Evolutionary conservation across 78 protist species (phyloP), one percentile per base, ranked within the genome.

Genomic region (Goniomonas avonlea): DNA sequence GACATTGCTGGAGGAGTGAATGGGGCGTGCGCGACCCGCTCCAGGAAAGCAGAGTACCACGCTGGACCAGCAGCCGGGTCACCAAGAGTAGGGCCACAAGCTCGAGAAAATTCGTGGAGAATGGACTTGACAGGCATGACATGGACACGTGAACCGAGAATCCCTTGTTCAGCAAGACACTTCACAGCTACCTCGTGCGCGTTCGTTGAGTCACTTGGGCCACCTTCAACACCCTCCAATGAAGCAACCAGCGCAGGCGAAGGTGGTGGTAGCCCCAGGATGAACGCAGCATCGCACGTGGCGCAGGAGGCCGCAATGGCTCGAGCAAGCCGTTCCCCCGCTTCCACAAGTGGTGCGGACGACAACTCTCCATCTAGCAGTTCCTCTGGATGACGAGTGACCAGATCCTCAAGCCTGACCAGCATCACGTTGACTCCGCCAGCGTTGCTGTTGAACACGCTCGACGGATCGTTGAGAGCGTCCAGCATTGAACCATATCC

Each of bases 21-120:
- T 35, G 73, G 73, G 23, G 73, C 47, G 32, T 65, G 73, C 73
- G 73, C 73, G 8, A 65, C 45, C 25, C 27, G 50, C 34, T 65
- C 73, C 55, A 65, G 73, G 32, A 65, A 65, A 18, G 50, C 55
- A 31, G 50, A 37, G 50, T 65, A 18, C 34, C 2, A 65, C n/a
- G 31, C 38, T 34, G 27, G 21, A 34, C 27, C 25, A 0, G 68
- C 65, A 17, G 38, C 4, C 15, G 41, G 15, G 29, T 38, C 15
- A 38, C 50, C 21, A 23, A 3, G n/a, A n/a, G n/a, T n/a, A 37
- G 47, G 29, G 1, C 20, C 47, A 8, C 71, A 20, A n/a, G 17
- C 18, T 21, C 45, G 71, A 4, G 20, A 25, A 32, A 25, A 31
- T 0, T 25, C 73, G 31, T 34, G 21, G 38, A 58, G 65, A 20